Percentiles rank a stretch among this genome's conserved stretches.
Conservation (phyloP, 176 grass and related monocot species). For the Oryza nivara region DNA sequence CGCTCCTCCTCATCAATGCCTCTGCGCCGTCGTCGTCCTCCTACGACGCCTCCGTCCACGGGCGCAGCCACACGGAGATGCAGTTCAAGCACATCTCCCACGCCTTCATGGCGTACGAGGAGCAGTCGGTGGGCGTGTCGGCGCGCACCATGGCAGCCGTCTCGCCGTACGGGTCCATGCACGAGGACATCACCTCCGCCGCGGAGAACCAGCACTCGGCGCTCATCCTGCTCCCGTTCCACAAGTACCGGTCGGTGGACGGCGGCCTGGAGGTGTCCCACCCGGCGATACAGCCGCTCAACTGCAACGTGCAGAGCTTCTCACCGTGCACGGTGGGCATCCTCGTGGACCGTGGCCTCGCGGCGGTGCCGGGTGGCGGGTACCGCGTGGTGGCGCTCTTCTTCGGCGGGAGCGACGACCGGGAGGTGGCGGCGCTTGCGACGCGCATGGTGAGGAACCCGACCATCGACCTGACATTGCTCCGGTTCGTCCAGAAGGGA, state of each 20-base stretch:
- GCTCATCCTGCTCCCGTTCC: conserved; percentile 79
- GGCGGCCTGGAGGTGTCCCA: conserved; percentile 44
- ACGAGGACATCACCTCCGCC: conserved; percentile 65
- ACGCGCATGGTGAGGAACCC: conserved; percentile 68
- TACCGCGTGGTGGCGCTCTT: conserved; percentile 64
- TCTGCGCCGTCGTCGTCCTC: conserved; percentile 23
- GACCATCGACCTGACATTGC: conserved; percentile 45
- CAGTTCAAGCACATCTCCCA: conserved; percentile 65
- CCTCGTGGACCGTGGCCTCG: conserved; percentile 71
- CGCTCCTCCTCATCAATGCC: conserved; percentile 56
- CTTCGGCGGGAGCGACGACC: conserved; percentile 73
- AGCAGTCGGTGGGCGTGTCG: conserved; percentile 43
- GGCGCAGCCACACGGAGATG: conserved; percentile 47
- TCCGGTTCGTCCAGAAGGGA: conserved; percentile 54
- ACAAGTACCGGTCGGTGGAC: conserved; percentile 76
- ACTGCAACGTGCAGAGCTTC: conserved; percentile 47
- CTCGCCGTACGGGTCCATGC: conserved; percentile 64
- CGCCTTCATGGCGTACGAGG: conserved; percentile 67
- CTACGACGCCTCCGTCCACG: neutral
- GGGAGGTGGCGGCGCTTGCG: conserved; percentile 30
- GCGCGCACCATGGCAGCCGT: conserved; percentile 53
- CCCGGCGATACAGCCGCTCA: conserved; percentile 53
- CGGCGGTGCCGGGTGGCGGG: neutral
- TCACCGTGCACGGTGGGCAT: conserved; percentile 74
- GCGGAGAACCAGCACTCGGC: conserved; percentile 68